These are phyloP conservation scores for Penicillium coffeae DNA, from an alignment of 495 filamentous ascomycete species.

Conservation along the genomic window DNA sequence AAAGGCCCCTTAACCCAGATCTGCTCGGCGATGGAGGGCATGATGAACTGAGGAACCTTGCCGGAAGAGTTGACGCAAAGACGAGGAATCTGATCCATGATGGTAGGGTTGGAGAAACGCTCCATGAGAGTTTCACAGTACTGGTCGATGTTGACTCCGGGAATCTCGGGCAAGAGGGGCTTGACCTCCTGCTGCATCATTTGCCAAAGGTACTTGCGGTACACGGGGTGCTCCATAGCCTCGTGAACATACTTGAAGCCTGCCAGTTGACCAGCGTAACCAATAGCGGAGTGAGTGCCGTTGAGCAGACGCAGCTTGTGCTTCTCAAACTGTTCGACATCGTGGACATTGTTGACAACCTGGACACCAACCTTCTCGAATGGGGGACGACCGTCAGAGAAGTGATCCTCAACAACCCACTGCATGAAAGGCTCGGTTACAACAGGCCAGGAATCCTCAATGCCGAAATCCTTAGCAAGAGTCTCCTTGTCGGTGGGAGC, in stretches of 20 bases:
- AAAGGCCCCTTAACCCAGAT: constrained; percentile 44
- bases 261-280: constrained; percentile 43
- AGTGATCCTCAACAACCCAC: constrained; percentile 48
- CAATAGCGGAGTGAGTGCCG: constrained; percentile 43
- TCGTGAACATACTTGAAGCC: constrained; percentile 48
- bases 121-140: constrained; percentile 45
- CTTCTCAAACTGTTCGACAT: constrained; percentile 47
- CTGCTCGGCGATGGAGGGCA: constrained; percentile 47
- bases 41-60: constrained; percentile 51
- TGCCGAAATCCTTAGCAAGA: constrained; percentile 36
- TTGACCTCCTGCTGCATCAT: constrained; percentile 51
- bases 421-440: constrained; percentile 50
- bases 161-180: constrained; percentile 41
- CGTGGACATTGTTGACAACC: constrained; percentile 42
- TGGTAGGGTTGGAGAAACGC: constrained; percentile 49
- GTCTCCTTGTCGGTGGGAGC: constrained; percentile 32
- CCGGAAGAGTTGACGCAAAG: constrained; percentile 45
- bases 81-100: constrained; percentile 46
- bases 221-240: constrained; percentile 39
- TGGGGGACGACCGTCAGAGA: constrained; percentile 43
- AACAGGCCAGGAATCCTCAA: constrained; percentile 45
- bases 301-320: constrained; percentile 49
- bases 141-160: constrained; percentile 43
- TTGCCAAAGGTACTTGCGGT: constrained; percentile 41
- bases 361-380: constrained; percentile 47